A percentile compares a stretch with the other conserved stretches of the same genome.
Conservation (phyloP, 1,284 basidiomycete species). For the Cystobasidium sp. region DNA sequence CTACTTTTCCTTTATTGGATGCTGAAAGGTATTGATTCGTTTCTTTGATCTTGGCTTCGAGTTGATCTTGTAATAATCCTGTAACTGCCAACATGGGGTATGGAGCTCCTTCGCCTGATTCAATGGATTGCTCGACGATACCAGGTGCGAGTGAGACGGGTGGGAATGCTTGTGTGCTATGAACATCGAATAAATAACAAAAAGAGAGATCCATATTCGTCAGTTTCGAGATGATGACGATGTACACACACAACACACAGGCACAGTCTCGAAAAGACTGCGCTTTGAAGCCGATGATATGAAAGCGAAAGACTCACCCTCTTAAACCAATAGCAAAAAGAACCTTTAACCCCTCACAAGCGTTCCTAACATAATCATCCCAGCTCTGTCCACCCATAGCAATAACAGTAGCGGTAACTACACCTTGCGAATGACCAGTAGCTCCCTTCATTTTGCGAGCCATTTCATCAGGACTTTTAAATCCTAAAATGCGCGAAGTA, state of each 20-base stretch:
- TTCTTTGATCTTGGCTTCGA: constrained; percentile 80
- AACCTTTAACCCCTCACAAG: constrained; percentile 82
- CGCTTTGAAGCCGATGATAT: background rate
- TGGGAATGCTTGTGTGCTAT: constrained; percentile 71
- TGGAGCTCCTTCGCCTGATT: constrained; percentile 90
- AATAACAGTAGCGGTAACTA: constrained; percentile 87
- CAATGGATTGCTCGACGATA: constrained; percentile 83
- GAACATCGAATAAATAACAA: background rate
- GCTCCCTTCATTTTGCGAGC: constrained; percentile 41
- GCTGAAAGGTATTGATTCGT: constrained; percentile 83
- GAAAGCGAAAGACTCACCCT: constrained; percentile 58
- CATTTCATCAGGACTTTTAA: constrained; percentile 59
- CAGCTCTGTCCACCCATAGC: constrained; percentile 57
- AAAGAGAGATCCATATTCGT: background rate
- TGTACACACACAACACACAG: no score
- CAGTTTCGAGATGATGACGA: no score
- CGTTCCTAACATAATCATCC: constrained; percentile 70
- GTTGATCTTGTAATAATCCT: constrained; percentile 66
- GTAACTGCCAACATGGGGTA: constrained; percentile 91
- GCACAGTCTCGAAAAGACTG: background rate
- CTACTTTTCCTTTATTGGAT: constrained; percentile 59
- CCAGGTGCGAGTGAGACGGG: constrained; percentile 84
- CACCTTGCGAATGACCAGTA: constrained; percentile 95
- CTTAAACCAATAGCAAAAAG: constrained; percentile 92
- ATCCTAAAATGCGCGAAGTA: constrained; percentile 71